A percentile compares a stretch with the other conserved stretches of the same genome.
Conservation (phyloP, 2,329 filamentous ascomycete genomes). For the Aspergillus pseudotamarii region DNA sequence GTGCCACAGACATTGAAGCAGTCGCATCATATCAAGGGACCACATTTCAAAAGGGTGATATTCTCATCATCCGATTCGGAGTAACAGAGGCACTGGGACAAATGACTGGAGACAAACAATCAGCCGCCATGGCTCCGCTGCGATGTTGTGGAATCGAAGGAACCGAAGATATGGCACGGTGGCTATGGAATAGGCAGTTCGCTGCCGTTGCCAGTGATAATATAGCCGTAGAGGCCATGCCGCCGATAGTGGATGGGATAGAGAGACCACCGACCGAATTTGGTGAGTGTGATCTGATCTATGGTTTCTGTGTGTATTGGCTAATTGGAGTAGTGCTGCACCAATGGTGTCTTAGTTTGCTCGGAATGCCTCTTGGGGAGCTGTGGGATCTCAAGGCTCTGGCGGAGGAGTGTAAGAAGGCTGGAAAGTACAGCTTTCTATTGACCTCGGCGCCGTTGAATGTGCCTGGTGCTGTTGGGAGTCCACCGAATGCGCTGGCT, state of each 20-base stretch:
- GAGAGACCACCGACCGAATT: conserved; percentile 17
- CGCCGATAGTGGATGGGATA: conserved; percentile 20
- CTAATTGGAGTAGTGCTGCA: conserved; percentile 32
- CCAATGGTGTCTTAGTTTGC: conserved; percentile 44
- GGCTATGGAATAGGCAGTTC: conserved; percentile 60
- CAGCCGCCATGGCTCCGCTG: conserved; percentile 9
- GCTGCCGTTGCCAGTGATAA: conserved; percentile 32
- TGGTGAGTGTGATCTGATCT: neutral
- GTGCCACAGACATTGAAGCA: conserved; percentile 19
- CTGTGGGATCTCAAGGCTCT: conserved; percentile 49
- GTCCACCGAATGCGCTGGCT: conserved; percentile 34
- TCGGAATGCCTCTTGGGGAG: conserved; percentile 51
- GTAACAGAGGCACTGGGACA: conserved; percentile 21
- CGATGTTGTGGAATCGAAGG: conserved; percentile 47
- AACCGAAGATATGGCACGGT: conserved; percentile 51
- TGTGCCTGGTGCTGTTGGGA: conserved; percentile 40
- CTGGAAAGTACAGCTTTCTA: conserved; percentile 48
- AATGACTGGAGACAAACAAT: conserved; percentile 23
- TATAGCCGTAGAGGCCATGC: conserved; percentile 29
- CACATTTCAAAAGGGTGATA: conserved; percentile 24
- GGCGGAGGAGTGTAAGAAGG: conserved; percentile 39
- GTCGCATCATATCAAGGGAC: conserved; percentile 23
- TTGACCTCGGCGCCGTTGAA: conserved; percentile 49
- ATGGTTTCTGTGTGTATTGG: neutral
- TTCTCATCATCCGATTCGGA: conserved; percentile 27